These are phyloP conservation scores for Collybiopsis luxurians DNA, from an alignment of 768 basidiomycete genomes.

Conservation along the genomic window DNA sequence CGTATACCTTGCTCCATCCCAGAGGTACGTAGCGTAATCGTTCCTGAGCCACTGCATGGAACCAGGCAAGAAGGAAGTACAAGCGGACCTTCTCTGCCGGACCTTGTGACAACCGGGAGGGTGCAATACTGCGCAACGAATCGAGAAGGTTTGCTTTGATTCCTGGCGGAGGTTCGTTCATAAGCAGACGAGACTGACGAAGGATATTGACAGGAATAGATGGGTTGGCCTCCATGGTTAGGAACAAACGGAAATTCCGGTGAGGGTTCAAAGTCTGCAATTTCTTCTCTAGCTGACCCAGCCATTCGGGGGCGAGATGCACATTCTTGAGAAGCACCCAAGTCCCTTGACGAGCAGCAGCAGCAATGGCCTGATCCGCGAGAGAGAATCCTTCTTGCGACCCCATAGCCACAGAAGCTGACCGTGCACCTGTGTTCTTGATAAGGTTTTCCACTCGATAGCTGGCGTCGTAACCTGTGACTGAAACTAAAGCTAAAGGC, in stretches of 20 bases:
- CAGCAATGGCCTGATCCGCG: conserved; percentile 93
- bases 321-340: conserved; percentile 99
- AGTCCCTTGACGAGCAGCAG: conserved; percentile 88
- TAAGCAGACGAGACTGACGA: conserved; percentile 91
- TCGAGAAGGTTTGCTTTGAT: conserved; percentile 96
- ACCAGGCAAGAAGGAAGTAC: conserved; percentile 97
- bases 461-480: conserved; percentile 97
- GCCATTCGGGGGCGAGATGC: conserved; percentile 93
- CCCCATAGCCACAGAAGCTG: conserved; percentile 95
- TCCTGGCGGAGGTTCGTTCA: conserved; percentile 98
- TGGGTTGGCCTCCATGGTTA: conserved; percentile 97
- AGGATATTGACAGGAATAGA: conserved; percentile 95
- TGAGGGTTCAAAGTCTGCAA: conserved; percentile 88
- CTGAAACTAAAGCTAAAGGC: conserved; percentile 88
- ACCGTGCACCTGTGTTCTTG: conserved; percentile 71
- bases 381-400: conserved; percentile 96
- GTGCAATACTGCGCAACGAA: conserved; percentile 72
- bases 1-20: conserved; percentile 96
- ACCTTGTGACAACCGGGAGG: conserved; percentile 73
- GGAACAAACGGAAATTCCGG: conserved; percentile 91
- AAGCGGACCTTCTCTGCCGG: conserved; percentile 91
- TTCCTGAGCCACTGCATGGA: conserved; percentile 98
- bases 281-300: conserved; percentile 95
- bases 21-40: conserved; percentile 93
- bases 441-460: conserved; percentile 91